Evolutionary conservation across 768 basidiomycete genomes (phyloP).

Genomic region (Mycena chlorophos): DNA sequence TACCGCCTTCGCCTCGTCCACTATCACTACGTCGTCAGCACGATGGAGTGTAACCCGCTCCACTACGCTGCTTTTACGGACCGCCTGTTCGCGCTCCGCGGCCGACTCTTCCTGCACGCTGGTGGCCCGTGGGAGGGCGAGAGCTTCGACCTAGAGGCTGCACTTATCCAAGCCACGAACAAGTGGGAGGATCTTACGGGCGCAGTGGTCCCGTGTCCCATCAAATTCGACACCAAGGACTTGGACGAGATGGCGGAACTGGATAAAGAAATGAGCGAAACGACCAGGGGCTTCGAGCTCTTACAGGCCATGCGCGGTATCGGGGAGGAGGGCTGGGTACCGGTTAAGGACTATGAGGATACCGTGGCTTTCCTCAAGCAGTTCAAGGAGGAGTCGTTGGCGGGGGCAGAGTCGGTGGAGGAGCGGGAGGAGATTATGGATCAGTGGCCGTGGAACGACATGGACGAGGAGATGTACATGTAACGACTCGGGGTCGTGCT

Average conservation of each 20-base stretch:
- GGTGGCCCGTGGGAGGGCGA: constrained; percentile 53
- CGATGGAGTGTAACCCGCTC: constrained; percentile 43
- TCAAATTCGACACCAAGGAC: constrained; percentile 49
- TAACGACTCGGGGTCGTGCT: too few relatives aligned
- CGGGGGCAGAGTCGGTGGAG: constrained; percentile 31
- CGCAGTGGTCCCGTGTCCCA: constrained; percentile 41
- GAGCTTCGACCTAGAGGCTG: constrained; percentile 45
- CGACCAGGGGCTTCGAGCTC: constrained; percentile 33
- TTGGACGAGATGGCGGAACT: constrained; percentile 42
- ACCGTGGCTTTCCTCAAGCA: constrained; percentile 35
- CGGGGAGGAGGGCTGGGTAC: constrained; percentile 46
- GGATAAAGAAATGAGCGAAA: constrained; percentile 29
- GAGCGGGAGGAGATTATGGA: constrained; percentile 39
- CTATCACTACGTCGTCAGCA: constrained; percentile 48
- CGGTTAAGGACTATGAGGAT: constrained; percentile 41
- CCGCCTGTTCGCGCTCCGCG: constrained; percentile 34
- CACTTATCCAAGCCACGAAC: constrained; percentile 46
- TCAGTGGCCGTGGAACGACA: constrained; percentile 50
- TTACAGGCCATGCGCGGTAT: constrained; percentile 31
- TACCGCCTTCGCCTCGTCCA: constrained; percentile 32
- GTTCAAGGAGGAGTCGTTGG: constrained; percentile 37
- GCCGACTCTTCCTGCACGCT: constrained; percentile 46
- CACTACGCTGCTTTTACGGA: constrained; percentile 44
- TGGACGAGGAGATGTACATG: constrained; percentile 50
- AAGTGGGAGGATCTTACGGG: constrained; percentile 43